Conservation (phyloP, 257 asterid species). For the Perilla frutescens region DNA sequence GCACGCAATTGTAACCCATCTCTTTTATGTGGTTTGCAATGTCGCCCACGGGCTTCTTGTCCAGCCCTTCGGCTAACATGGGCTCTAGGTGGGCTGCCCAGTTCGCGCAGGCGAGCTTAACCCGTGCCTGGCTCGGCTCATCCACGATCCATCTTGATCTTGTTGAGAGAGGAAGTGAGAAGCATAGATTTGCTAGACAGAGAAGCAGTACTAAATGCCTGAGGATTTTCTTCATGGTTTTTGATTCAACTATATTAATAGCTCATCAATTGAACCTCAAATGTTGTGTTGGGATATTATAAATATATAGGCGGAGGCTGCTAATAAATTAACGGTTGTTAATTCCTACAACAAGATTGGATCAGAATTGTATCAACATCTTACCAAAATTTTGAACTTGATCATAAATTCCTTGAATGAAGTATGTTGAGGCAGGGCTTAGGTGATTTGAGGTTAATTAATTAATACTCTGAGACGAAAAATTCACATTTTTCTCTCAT, state of each 20-base stretch:
- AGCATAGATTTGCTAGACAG: constrained; percentile 22
- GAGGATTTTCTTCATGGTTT: constrained; percentile 31
- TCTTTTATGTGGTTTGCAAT: constrained; percentile 34
- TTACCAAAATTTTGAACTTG: constrained; percentile 24
- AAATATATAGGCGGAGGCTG: not conserved
- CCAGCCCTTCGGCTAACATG: constrained; percentile 70
- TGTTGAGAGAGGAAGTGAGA: constrained; percentile 59
- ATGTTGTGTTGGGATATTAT: not conserved
- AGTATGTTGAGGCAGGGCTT: constrained; percentile 15
- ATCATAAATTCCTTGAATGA: constrained; percentile 1
- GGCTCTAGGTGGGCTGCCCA: constrained; percentile 68
- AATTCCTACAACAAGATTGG: constrained; percentile 38
- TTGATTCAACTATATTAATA: not conserved
- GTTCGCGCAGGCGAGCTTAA: constrained; percentile 61
- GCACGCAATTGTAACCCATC: constrained; percentile 76
- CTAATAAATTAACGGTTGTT: not conserved
- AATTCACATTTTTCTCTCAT: too few species aligned
- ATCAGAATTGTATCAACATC: constrained; percentile 36
- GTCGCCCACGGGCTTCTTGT: constrained; percentile 42
- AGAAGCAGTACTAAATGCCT: constrained; percentile 31
- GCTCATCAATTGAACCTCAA: constrained; percentile 1
- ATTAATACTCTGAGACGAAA: too few species aligned
- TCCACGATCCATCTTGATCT: constrained; percentile 63
- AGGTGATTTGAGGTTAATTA: not conserved
- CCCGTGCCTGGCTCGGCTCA: constrained; percentile 45